phyloP scores from a whole-genome alignment of 2,329 filamentous ascomycete species.

The Exserohilum turcica region DNA sequence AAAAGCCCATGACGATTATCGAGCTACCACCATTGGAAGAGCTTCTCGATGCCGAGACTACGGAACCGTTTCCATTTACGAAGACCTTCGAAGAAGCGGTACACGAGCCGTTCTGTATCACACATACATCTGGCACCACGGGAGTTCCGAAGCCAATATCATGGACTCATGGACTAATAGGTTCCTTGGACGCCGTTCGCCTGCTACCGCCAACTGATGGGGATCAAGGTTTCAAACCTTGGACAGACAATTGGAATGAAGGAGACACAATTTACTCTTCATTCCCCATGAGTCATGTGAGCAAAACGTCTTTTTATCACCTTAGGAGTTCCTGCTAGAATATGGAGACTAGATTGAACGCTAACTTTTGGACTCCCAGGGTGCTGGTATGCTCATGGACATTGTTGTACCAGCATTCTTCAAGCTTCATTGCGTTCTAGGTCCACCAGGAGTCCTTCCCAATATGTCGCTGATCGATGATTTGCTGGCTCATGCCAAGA shows the following conservation, averaged over 20 bases:
- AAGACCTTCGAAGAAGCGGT: conserved; percentile 29
- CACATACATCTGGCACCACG: conserved; percentile 46
- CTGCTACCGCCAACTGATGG: conserved; percentile 43
- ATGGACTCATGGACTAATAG: conserved; percentile 41
- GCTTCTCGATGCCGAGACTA: conserved; percentile 12
- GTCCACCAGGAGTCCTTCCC: conserved; percentile 43
- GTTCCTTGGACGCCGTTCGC: conserved; percentile 47
- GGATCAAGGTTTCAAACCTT: conserved; percentile 34
- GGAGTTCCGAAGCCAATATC: conserved; percentile 44
- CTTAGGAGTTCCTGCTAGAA: too few relatives aligned
- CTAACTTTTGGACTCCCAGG: neutral
- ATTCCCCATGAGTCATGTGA: conserved; percentile 45
- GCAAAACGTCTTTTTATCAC: too few relatives aligned
- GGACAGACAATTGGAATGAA: conserved; percentile 26
- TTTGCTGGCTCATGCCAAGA: conserved; percentile 41
- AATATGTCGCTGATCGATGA: conserved; percentile 46
- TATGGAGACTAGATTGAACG: neutral
- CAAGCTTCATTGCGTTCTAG: conserved; percentile 45
- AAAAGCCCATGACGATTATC: conserved; percentile 16
- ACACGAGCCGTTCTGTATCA: conserved; percentile 30
- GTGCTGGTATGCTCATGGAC: conserved; percentile 51
- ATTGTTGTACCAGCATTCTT: conserved; percentile 48
- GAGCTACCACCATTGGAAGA: conserved; percentile 19
- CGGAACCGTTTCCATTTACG: conserved; percentile 13
- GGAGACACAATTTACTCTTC: conserved; percentile 32